Conservation (phyloP, 495 filamentous ascomycete genomes). For the Xanthoparmelia taractica region DNA sequence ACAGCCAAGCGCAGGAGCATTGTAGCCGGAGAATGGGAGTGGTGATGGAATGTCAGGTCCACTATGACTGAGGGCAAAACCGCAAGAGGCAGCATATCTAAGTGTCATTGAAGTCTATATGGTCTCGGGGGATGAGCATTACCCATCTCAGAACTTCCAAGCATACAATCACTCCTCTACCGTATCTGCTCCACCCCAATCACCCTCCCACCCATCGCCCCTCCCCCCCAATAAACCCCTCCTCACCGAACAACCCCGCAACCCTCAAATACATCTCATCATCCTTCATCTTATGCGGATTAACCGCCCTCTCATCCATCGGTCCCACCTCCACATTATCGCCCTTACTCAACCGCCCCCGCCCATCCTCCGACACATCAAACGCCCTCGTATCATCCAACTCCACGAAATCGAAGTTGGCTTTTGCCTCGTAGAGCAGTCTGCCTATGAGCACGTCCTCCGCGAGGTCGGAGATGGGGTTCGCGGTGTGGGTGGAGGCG, state of each 20-base stretch:
- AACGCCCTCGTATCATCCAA: slow-evolving; percentile 7
- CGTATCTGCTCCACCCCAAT: too few species aligned
- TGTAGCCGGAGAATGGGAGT: too few species aligned
- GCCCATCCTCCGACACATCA: slow-evolving; percentile 5
- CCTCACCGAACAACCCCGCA: not conserved
- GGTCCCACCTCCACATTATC: not conserved
- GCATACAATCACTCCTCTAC: too few species aligned
- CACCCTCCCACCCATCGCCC: not conserved
- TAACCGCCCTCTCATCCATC: slow-evolving; percentile 8
- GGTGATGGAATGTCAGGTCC: too few species aligned
- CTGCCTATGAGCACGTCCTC: slow-evolving; percentile 11
- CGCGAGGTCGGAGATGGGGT: not conserved
- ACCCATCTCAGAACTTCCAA: too few species aligned
- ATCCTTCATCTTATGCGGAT: slow-evolving; percentile 17
- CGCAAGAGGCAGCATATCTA: too few species aligned
- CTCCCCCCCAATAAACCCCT: not conserved
- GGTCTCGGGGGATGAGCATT: too few species aligned
- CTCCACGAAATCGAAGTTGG: slow-evolving; percentile 4
- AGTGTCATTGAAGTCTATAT: too few species aligned
- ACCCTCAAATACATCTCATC: slow-evolving; percentile 14
- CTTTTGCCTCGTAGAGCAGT: slow-evolving; percentile 6
- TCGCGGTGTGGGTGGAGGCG: not conserved
- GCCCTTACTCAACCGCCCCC: not conserved
- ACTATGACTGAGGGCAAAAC: too few species aligned
- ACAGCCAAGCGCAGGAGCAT: too few species aligned